A percentile compares a stretch with the other conserved stretches of the same genome.
phyloP scores from a whole-genome alignment of 257 asterid species.

The Solanum chaucha region DNA sequence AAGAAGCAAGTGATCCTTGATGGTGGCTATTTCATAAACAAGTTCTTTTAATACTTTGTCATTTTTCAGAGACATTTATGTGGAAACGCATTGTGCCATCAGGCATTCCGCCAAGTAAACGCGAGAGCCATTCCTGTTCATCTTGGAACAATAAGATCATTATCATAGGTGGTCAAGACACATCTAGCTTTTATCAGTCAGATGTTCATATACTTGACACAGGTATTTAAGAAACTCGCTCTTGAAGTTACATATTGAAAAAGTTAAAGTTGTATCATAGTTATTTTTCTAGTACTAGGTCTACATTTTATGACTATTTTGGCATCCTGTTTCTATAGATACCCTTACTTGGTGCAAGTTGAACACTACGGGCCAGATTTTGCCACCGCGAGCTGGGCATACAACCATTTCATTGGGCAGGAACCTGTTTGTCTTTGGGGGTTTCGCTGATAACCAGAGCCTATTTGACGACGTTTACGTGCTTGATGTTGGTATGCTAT shows the following conservation, averaged over 20 bases:
- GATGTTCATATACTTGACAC: conserved; percentile 96
- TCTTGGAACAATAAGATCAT: conserved; percentile 88
- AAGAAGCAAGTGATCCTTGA: neutral
- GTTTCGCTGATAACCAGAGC: conserved; percentile 86
- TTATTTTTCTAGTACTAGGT: conserved; percentile 1
- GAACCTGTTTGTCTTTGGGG: conserved; percentile 83
- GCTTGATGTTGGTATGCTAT: conserved; percentile 86
- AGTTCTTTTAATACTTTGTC: neutral
- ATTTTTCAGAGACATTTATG: conserved; percentile 56
- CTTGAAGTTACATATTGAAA: neutral
- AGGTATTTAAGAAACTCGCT: conserved; percentile 28
- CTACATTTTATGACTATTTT: conserved; percentile 8
- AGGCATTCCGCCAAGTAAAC: conserved; percentile 94
- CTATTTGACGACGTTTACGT: conserved; percentile 71
- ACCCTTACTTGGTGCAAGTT: conserved; percentile 88
- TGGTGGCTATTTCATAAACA: neutral
- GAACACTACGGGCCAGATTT: conserved; percentile 73
- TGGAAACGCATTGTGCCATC: conserved; percentile 83
- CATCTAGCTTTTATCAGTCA: conserved; percentile 63
- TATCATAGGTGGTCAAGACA: conserved; percentile 95
- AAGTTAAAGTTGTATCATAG: conserved; percentile 4
- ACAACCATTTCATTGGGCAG: conserved; percentile 74
- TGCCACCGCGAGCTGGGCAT: conserved; percentile 98
- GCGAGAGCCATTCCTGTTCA: conserved; percentile 90
- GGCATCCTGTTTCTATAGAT: conserved; percentile 39